Evolutionary conservation across 192 early-diverging fungal species (phyloP), one percentile per base, ranked within the genome.

Genomic region (Podila epigama): DNA sequence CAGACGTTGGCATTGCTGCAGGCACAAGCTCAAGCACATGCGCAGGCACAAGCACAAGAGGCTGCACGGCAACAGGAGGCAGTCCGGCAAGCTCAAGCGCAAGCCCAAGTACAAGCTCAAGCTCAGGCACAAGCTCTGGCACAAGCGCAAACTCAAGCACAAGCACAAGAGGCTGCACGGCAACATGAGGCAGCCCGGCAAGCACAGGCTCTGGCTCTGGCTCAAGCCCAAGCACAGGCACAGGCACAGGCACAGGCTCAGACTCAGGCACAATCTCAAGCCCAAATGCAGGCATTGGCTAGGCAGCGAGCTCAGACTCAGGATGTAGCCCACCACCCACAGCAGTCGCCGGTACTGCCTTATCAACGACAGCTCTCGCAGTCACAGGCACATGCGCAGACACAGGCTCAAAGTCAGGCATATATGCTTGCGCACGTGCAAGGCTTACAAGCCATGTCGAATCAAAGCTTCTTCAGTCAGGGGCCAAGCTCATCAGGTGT

Each of bases 121-220:
- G 56, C 66, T 2, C 58, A 69, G 15, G 57, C 57, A 1, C 33
- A 58, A 18, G 51, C 62, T 18, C 64, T 44, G 16, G 42, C 41
- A 0, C 34, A 36, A 10, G 54, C 28, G n/a, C 55, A 27, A 9
- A 28, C 22, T 4, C 56, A 58, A 28, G 56, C 56, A 0, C 56
- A 58, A 22, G 56, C 55, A 25, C 55, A 57, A 44, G 41, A 8
- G 7, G 2, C 11, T 22, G 20, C 22, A 3, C 40, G 16, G 16
- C 16, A 41, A 41, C 40, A 41, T 11, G 10, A 41, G 16, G 16
- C 40, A 41, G 16, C 10, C n/a, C n/a, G n/a, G 40, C 51, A 53
- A 29, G 28, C 25, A 9, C 51, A 53, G 25, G 29, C 51, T 0
- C 29, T 12, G 10, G 52, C 52, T 8, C 52, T 44, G 13, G 59